These are phyloP conservation scores for Rhodotorula babjevae DNA, from an alignment of 768 basidiomycete genomes.

Conservation along the genomic window DNA sequence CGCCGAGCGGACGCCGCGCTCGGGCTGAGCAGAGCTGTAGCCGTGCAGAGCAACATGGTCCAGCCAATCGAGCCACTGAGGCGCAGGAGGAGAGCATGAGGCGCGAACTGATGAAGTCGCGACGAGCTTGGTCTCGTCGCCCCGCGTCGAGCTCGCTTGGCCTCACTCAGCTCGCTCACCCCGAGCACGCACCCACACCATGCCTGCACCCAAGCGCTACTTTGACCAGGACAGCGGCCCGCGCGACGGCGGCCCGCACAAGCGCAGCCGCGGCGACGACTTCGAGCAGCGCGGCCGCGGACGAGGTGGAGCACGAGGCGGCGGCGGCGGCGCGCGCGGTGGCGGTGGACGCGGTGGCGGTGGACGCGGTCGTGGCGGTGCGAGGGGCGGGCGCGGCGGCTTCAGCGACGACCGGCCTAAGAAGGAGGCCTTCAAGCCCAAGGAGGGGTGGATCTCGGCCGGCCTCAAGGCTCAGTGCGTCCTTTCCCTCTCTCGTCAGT, in stretches of 20 bases:
- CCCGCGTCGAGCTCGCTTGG: not conserved
- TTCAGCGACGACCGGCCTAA: constrained; percentile 14
- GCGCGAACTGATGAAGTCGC: too few species aligned
- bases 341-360: not conserved
- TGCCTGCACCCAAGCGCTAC: constrained; percentile 35
- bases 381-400: constrained; percentile 4
- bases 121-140: not conserved
- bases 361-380: constrained; percentile 15
- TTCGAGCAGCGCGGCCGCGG: not conserved
- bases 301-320: too few species aligned
- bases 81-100: too few species aligned
- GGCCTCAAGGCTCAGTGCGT: constrained; percentile 36
- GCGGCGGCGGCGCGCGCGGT: not conserved
- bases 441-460: constrained; percentile 33
- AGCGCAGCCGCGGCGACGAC: constrained; percentile 17
- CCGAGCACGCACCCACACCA: not conserved
- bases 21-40: too few species aligned
- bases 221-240: constrained; percentile 21
- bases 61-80: too few species aligned
- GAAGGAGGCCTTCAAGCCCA: constrained; percentile 39
- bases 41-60: too few species aligned
- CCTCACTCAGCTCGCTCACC: not conserved
- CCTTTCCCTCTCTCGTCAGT: not conserved
- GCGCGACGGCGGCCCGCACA: not conserved
- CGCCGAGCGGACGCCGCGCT: too few species aligned